Percentiles rank a stretch among this genome's conserved stretches.
phyloP scores from a whole-genome alignment of 192 early-diverging fungal genomes.

The Glomus cerebriforme region DNA sequence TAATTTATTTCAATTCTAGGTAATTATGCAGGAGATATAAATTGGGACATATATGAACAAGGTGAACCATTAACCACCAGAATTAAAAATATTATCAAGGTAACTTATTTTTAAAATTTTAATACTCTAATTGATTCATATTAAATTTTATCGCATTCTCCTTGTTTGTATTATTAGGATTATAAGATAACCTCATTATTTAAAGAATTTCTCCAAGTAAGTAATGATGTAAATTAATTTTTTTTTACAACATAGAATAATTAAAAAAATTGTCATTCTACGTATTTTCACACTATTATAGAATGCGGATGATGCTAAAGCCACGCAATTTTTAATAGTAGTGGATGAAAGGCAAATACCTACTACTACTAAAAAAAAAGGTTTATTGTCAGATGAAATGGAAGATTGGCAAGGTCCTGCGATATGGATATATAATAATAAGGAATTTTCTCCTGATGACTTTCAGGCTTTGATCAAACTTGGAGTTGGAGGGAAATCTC shows the following conservation, averaged over 20 bases:
- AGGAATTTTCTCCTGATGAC: slow-evolving; percentile 14
- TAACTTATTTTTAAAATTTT: not conserved
- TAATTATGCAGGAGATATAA: not conserved
- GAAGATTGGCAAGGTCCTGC: slow-evolving; percentile 34
- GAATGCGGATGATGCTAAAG: slow-evolving; percentile 31
- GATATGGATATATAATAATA: slow-evolving; percentile 34
- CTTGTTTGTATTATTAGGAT: not conserved
- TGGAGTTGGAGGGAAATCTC: slow-evolving; percentile 24
- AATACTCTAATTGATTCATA: too few relatives aligned
- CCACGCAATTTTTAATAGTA: slow-evolving; percentile 6
- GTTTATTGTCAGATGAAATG: slow-evolving; percentile 7
- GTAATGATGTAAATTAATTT: not conserved
- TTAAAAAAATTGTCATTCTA: too few relatives aligned
- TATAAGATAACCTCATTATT: not conserved
- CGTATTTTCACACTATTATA: not conserved
- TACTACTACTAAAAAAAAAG: not conserved
- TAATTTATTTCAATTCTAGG: too few relatives aligned
- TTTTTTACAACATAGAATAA: not conserved
- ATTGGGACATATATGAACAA: not conserved
- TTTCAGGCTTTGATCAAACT: slow-evolving; percentile 24
- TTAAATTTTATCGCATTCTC: not conserved
- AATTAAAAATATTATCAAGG: not conserved
- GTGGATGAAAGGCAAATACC: slow-evolving; percentile 1
- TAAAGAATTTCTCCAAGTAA: slow-evolving; percentile 1
- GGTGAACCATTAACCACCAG: not conserved